A percentile compares a stretch with the other conserved stretches of the same genome.
Conservation (phyloP, 2,329 filamentous ascomycete species). For the Ophiocordyceps camponoti-floridani region DNA sequence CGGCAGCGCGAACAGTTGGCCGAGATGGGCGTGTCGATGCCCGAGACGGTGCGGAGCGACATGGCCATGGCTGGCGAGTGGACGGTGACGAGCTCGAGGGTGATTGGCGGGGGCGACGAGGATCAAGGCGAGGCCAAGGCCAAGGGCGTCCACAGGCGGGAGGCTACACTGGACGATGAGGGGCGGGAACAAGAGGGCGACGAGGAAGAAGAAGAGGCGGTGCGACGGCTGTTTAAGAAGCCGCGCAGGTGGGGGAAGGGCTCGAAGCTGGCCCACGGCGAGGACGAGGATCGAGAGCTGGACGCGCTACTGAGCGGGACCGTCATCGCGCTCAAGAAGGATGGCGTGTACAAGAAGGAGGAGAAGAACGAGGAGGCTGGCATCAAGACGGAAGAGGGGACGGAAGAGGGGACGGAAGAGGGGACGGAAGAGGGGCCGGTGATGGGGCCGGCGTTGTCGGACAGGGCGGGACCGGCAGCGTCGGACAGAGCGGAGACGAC, state of each 20-base stretch:
- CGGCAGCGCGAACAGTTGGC: constrained; percentile 75
- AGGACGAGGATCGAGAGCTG: constrained; percentile 32
- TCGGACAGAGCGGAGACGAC: constrained; percentile 11
- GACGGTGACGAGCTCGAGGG: constrained; percentile 51
- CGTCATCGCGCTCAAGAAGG: constrained; percentile 5
- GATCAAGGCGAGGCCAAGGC: constrained; percentile 25
- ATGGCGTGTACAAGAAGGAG: constrained; percentile 8
- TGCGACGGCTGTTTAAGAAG: constrained; percentile 42
- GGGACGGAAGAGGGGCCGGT: constrained; percentile 4
- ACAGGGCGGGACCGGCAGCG: no score
- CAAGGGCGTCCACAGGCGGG: constrained; percentile 44
- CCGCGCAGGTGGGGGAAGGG: constrained; percentile 35
- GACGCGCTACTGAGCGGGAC: constrained; percentile 37
- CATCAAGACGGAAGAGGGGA: constrained; percentile 8
- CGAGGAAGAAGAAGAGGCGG: constrained; percentile 23
- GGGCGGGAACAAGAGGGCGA: constrained; percentile 31
- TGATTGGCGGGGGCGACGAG: constrained; percentile 26
- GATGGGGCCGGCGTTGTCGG: neutral
- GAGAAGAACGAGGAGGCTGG: constrained; percentile 6
- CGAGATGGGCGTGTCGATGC: constrained; percentile 71
- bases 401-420: constrained; percentile 1
- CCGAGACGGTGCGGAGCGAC: constrained; percentile 57
- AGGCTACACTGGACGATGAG: constrained; percentile 29
- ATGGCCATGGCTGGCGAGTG: constrained; percentile 84
- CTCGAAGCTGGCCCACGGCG: constrained; percentile 26